Evolutionary conservation across 2,329 filamentous ascomycete species (phyloP).

Genomic region (Neopestalotiopsis rosae): DNA sequence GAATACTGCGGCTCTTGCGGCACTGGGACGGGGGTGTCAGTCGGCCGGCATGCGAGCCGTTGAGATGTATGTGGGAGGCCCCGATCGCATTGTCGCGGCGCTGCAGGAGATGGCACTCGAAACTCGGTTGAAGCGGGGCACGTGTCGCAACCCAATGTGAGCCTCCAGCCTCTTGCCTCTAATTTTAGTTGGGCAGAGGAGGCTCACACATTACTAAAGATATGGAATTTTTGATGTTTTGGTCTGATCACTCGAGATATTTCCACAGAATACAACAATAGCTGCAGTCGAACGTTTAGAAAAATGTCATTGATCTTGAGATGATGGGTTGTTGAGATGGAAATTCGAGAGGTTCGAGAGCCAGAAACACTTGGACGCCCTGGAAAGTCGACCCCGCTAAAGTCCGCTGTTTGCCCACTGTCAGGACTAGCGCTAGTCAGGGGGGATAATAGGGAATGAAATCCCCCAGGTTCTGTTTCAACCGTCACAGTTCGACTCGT

Average conservation of each 20-base stretch:
- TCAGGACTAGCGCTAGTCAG: not conserved
- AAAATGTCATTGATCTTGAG: not conserved
- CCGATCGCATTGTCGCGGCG: not conserved
- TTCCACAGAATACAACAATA: too few relatives aligned
- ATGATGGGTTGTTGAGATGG: not conserved
- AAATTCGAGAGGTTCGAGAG: not conserved
- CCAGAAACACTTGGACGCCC: not conserved
- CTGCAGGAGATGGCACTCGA: conserved; percentile 18
- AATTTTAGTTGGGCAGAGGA: not conserved
- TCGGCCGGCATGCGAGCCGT: not conserved
- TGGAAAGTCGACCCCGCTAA: not conserved
- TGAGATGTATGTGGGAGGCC: not conserved
- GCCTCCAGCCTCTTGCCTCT: not conserved
- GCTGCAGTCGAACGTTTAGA: not conserved
- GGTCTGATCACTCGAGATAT: not conserved
- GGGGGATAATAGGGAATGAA: not conserved
- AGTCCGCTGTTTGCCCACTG: not conserved
- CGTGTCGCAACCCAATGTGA: conserved; percentile 18
- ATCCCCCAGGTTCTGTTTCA: not conserved
- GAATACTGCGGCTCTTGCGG: conserved; percentile 6
- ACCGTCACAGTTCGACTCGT: not conserved
- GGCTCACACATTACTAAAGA: not conserved
- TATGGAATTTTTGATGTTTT: not conserved
- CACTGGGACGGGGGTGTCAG: not conserved
- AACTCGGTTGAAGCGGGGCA: conserved; percentile 23